These are phyloP conservation scores for Pichia occidentalis DNA, from an alignment of 805 yeast genomes.

Conservation along the genomic window DNA sequence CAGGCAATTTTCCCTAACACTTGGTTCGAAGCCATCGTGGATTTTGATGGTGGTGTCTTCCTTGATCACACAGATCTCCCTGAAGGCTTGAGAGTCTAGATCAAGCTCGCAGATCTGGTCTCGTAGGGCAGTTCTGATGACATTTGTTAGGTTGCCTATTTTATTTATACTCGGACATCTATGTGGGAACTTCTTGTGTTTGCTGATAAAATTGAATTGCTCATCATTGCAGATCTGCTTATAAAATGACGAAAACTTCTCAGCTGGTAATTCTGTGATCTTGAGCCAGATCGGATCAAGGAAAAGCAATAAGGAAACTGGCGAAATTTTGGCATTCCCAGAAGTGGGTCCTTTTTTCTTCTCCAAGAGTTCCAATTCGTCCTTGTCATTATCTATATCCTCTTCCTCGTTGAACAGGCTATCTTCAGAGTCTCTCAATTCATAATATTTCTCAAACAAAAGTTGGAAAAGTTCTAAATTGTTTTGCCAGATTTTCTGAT, in stretches of 20 bases:
- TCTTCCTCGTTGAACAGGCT: constrained; percentile 1
- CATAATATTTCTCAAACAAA: constrained; percentile 21
- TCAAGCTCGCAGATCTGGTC: constrained; percentile 22
- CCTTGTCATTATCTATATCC: constrained; percentile 4
- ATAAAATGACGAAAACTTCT: constrained; percentile 15
- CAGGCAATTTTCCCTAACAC: constrained; percentile 35
- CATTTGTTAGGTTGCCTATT: constrained; percentile 11
- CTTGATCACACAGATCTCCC: constrained; percentile 38
- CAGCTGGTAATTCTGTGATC: constrained; percentile 7
- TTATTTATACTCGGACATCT: constrained; percentile 10
- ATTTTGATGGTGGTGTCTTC: constrained; percentile 25
- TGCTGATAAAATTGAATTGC: constrained; percentile 20
- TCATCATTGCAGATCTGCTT: constrained; percentile 22
- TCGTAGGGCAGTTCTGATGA: constrained; percentile 15
- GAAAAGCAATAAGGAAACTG: constrained; percentile 14
- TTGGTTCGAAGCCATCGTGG: constrained; percentile 36
- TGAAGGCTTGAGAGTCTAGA: constrained; percentile 27
- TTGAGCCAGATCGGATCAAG: constrained; percentile 21
- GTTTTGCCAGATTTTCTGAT: constrained; percentile 23
- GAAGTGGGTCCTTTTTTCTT: background rate
- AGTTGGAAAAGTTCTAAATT: constrained; percentile 26
- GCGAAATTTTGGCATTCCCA: background rate
- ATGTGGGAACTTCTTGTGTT: constrained; percentile 7
- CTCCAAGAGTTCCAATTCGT: background rate
- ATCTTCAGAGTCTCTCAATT: constrained; percentile 9